phyloP scores from a whole-genome alignment of 1,139 yeast species.

The Nakaseomyces bracarensis region DNA sequence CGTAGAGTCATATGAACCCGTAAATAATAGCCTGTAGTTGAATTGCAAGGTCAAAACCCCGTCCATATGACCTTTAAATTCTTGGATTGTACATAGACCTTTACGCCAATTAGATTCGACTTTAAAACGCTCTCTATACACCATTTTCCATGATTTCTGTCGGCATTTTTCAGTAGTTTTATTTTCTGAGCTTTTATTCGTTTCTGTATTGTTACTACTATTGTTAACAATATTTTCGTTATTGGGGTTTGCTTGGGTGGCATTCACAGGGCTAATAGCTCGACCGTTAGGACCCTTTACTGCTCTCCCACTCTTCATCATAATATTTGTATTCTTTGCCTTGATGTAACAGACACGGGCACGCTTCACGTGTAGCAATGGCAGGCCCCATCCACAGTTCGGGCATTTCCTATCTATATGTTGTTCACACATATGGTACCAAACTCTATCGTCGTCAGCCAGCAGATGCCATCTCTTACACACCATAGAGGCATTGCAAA shows the following conservation, averaged over 20 bases:
- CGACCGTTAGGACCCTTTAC: conserved; percentile 2
- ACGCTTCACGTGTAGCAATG: conserved; percentile 75
- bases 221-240: not conserved
- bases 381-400: conserved; percentile 98
- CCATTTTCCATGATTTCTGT: conserved; percentile 91
- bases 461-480: conserved; percentile 74
- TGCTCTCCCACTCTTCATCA: not conserved
- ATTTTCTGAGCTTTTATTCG: conserved; percentile 11
- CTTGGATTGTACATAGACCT: conserved; percentile 57
- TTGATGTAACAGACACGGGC: conserved; percentile 36
- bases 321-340: not conserved
- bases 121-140: conserved; percentile 80
- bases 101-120: conserved; percentile 93
- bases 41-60: conserved; percentile 84
- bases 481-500: conserved; percentile 91
- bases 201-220: conserved; percentile 14
- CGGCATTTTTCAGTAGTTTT: conserved; percentile 22
- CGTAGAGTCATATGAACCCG: conserved; percentile 87
- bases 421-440: conserved; percentile 98
- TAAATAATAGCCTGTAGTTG: conserved; percentile 66
- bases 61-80: conserved; percentile 76
- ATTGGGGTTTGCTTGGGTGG: not conserved
- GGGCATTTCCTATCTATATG: conserved; percentile 96
- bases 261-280: conserved; percentile 6
- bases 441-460: conserved; percentile 93